These are phyloP conservation scores for Xylaria hypoxylon DNA, from an alignment of 2,329 filamentous ascomycete species.

Conservation along the genomic window DNA sequence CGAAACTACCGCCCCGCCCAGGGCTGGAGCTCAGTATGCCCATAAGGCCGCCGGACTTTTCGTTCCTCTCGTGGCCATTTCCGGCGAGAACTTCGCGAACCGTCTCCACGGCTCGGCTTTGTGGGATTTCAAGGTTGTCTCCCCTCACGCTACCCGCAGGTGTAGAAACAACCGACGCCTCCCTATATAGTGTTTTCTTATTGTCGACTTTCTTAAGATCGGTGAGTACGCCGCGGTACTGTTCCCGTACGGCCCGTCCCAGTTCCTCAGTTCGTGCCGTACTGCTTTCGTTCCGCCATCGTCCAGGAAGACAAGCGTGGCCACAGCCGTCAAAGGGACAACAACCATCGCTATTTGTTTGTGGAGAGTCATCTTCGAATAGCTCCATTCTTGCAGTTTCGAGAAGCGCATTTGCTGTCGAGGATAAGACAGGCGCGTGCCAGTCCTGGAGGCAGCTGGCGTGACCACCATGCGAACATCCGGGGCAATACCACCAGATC, in stretches of 20 bases:
- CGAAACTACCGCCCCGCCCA: slow-evolving; percentile 46
- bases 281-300: slow-evolving; percentile 63
- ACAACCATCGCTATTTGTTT: slow-evolving; percentile 64
- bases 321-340: slow-evolving; percentile 75
- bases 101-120: slow-evolving; percentile 70
- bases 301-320: slow-evolving; percentile 70
- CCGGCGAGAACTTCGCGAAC: slow-evolving; percentile 63
- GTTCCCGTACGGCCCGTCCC: slow-evolving; percentile 60
- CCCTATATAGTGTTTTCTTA: slow-evolving; percentile 36
- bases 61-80: slow-evolving; percentile 32
- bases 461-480: slow-evolving; percentile 72
- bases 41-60: slow-evolving; percentile 53
- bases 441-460: slow-evolving; percentile 69
- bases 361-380: slow-evolving; percentile 48
- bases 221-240: slow-evolving; percentile 47
- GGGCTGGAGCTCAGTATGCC: slow-evolving; percentile 67
- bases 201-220: slow-evolving; percentile 36
- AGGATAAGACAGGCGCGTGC: slow-evolving; percentile 58
- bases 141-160: slow-evolving; percentile 54
- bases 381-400: slow-evolving; percentile 29
- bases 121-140: slow-evolving; percentile 66
- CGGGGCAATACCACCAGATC: slow-evolving; percentile 73
- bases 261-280: slow-evolving; percentile 64
- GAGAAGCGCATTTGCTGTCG: slow-evolving; percentile 5
- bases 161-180: slow-evolving; percentile 35